Base-by-base conservation (phyloP, 306 rosid genomes). In the Lathyrus aphaca region DNA sequence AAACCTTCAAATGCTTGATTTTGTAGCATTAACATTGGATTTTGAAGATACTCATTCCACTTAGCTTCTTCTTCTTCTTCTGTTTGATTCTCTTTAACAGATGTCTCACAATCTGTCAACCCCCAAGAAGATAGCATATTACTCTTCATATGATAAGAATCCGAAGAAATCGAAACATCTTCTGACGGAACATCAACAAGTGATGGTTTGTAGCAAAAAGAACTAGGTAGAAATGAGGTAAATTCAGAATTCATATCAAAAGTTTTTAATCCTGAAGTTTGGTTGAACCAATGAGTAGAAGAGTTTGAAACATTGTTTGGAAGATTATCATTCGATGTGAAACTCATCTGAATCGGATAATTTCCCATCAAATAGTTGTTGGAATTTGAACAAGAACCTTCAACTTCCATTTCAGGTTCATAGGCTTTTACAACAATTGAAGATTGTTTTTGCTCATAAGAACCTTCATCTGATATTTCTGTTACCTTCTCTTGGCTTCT, bases 31-130 rank as follows among this genome's bases (percentile, higher is more conserved):
- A 77, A 50, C 68, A 79, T 73, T 61, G 86, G 86, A 50, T 77
- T 79, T 16, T 74, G 84, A 68, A 77, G 74, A 64, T 79, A 85
- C 45, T 85, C 89, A 67, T 60, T 59, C 89, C 89, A 85, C 77
- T 80, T 79, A 4, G 77, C 82, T 23, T 82, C 89, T 60, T 79
- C 88, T 60, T 79, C 88, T 43, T 53, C 59, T 66, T 40, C n/a
- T 75, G 81, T 73, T 27, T 76, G 85, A 66, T 67, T 48, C 67
- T 77, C 82, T 48, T 72, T 77, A 5, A 39, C 45, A 43, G 79
- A 39, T n/a, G 19, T 37, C 4, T 77, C 15, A 35, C 77, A 75
- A 25, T 81, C 85, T 8, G 74, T 45, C 54, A 77, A 53, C 51
- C 84, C 84, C 87, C 84, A 83, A 7, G 82, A 70, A 42, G 84